Percentiles rank a stretch among this genome's conserved stretches.
Evolutionary conservation across 306 rosid genomes (phyloP).

Genomic region (Dryas octopetala): DNA sequence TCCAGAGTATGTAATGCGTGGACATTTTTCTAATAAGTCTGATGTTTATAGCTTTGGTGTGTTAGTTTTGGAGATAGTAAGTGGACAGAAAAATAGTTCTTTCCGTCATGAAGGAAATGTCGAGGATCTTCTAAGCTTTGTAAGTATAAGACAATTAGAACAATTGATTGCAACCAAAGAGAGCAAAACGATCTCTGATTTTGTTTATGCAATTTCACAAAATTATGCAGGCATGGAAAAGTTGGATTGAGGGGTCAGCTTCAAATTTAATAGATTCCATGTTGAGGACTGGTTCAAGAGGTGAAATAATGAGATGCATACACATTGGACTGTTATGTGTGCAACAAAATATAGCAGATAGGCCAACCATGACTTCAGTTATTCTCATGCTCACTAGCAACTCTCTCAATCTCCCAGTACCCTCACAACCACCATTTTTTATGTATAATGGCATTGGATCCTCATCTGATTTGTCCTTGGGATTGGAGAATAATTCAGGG

Average conservation of each 20-base stretch:
- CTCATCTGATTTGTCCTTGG: not conserved
- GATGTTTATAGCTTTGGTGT: not conserved
- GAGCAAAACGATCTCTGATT: not conserved
- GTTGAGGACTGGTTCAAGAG: not conserved
- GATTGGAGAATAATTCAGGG: not conserved
- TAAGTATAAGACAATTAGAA: not conserved
- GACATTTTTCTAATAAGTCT: not conserved
- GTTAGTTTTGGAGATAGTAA: not conserved
- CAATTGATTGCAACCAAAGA: not conserved
- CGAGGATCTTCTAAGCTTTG: conserved; percentile 6
- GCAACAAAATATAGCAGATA: conserved; percentile 7
- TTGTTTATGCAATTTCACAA: not conserved
- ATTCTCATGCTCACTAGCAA: conserved; percentile 14
- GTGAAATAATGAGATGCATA: conserved; percentile 12
- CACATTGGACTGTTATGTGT: conserved; percentile 13
- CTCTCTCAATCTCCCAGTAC: not conserved
- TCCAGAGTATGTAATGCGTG: not conserved
- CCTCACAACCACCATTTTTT: conserved; percentile 14
- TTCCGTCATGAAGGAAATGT: not conserved
- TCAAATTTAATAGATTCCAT: not conserved
- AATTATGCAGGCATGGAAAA: conserved; percentile 15
- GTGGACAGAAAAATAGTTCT: not conserved
- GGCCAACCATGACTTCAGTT: conserved; percentile 14
- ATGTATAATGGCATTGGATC: not conserved
- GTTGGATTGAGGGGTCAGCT: conserved; percentile 8